Evolutionary conservation across 1,139 yeast genomes (phyloP).

Genomic region (Zygosaccharomyces sapae): DNA sequence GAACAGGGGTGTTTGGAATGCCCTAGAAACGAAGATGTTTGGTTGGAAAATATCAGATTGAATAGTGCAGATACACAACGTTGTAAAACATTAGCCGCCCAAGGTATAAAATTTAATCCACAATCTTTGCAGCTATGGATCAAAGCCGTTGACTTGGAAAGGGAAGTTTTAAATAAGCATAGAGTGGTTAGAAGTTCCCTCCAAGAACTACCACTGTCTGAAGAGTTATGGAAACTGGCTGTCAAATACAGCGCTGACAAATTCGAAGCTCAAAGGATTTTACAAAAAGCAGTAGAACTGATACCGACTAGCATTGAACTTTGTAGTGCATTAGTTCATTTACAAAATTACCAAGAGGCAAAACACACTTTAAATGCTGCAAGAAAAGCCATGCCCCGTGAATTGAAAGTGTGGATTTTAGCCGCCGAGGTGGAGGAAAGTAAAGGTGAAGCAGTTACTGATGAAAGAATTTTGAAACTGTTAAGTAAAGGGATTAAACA

Average conservation of each 20-base stretch:
- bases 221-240: constrained; percentile 50
- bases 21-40: constrained; percentile 65
- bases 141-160: constrained; percentile 62
- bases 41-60: constrained; percentile 79
- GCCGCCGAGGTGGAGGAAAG: constrained; percentile 74
- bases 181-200: constrained; percentile 59
- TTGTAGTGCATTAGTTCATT: constrained; percentile 52
- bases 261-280: constrained; percentile 50
- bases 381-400: constrained; percentile 48
- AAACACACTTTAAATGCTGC: constrained; percentile 56
- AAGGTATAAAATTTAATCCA: constrained; percentile 58
- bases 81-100: constrained; percentile 56
- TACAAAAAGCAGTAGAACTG: constrained; percentile 64
- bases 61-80: constrained; percentile 47
- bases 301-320: constrained; percentile 61
- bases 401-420: constrained; percentile 64
- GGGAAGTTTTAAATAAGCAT: constrained; percentile 48
- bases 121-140: constrained; percentile 66
- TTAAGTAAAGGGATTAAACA: constrained; percentile 53
- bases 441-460: constrained; percentile 38
- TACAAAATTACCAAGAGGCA: constrained; percentile 47
- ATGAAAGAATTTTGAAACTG: constrained; percentile 43
- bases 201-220: constrained; percentile 48
- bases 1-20: constrained; percentile 69
- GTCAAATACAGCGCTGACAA: constrained; percentile 48